Conservation (phyloP, 2,329 filamentous ascomycete species). For the Colletotrichum graminicola region DNA sequence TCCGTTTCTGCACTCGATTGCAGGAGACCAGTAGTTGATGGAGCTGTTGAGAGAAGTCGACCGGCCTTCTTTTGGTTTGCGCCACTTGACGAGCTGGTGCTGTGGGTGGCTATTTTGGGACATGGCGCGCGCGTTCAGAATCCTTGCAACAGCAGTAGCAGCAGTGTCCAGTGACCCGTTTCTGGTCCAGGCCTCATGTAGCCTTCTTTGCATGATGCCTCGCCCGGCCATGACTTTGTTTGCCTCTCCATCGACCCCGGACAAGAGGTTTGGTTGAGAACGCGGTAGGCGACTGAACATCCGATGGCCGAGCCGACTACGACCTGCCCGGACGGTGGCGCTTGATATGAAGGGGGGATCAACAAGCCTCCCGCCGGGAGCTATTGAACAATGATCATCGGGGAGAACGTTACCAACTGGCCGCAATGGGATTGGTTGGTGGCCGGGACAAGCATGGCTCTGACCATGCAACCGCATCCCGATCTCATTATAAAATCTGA, state of each 20-base stretch:
- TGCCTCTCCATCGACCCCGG: not conserved
- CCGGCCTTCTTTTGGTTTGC: conserved; percentile 38
- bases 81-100: conserved; percentile 28
- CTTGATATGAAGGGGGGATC: conserved; percentile 30
- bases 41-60: conserved; percentile 21
- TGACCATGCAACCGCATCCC: conserved; percentile 37
- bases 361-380: conserved; percentile 36
- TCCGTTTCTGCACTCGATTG: conserved; percentile 36
- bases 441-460: conserved; percentile 39
- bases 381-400: conserved; percentile 40
- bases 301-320: conserved; percentile 34
- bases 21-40: conserved; percentile 30
- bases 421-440: conserved; percentile 22
- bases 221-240: conserved; percentile 2
- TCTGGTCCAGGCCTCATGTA: conserved; percentile 29
- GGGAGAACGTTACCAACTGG: conserved; percentile 29
- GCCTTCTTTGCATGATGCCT: conserved; percentile 16
- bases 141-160: conserved; percentile 27
- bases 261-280: conserved; percentile 1
- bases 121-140: conserved; percentile 40
- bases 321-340: conserved; percentile 28
- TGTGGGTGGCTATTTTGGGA: conserved; percentile 41
- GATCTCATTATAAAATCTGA: conserved; percentile 40
- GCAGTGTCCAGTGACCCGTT: conserved; percentile 23
- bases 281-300: conserved; percentile 17